phyloP scores from a whole-genome alignment of 768 basidiomycete species.

The Hygrophorus pudorinus region DNA sequence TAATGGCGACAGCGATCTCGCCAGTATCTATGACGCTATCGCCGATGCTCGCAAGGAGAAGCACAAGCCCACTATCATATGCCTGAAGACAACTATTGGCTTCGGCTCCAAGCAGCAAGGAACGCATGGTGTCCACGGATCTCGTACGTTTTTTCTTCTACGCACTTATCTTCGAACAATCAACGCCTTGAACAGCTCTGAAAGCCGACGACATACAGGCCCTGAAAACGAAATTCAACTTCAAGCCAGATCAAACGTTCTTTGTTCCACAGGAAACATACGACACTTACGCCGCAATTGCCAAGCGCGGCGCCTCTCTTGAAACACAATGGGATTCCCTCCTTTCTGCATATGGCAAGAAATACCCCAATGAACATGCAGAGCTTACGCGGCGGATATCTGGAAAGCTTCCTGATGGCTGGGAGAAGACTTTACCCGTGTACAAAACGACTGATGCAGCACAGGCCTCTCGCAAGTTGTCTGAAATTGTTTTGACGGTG shows the following conservation, averaged over 20 bases:
- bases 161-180: background rate
- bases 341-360: constrained; percentile 57
- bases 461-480: constrained; percentile 86
- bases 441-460: constrained; percentile 81
- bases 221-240: constrained; percentile 77
- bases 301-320: constrained; percentile 60
- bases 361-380: constrained; percentile 76
- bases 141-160: constrained; percentile 52
- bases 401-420: constrained; percentile 73
- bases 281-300: constrained; percentile 54
- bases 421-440: constrained; percentile 79
- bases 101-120: constrained; percentile 90
- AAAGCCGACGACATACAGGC: constrained; percentile 84
- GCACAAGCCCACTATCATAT: constrained; percentile 80
- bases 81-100: constrained; percentile 83
- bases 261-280: constrained; percentile 67
- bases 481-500: constrained; percentile 71
- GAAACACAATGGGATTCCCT: constrained; percentile 69
- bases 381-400: constrained; percentile 81
- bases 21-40: constrained; percentile 70
- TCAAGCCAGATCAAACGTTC: constrained; percentile 72
- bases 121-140: constrained; percentile 89
- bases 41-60: constrained; percentile 65
- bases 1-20: constrained; percentile 77
- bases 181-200: constrained; percentile 43